A percentile compares a stretch with the other conserved stretches of the same genome.
Evolutionary conservation across 2,329 filamentous ascomycete genomes (phyloP).

Genomic region (Exophiala sp.): DNA sequence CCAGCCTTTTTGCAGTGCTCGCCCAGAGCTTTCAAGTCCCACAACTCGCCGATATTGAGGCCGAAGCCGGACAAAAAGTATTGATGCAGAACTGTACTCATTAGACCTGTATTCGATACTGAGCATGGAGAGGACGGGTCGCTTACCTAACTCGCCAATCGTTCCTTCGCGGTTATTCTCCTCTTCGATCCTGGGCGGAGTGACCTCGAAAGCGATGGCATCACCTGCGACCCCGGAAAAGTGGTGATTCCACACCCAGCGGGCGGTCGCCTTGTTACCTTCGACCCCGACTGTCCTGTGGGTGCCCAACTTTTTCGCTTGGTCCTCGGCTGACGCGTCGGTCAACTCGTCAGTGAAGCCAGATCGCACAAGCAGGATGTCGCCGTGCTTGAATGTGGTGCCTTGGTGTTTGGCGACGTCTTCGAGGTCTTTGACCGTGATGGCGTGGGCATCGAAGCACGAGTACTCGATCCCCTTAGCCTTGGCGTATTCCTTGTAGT

Average conservation of each 20-base stretch:
- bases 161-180: slow-evolving; percentile 24
- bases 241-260: slow-evolving; percentile 58
- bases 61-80: slow-evolving; percentile 50
- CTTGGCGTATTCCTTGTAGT: slow-evolving; percentile 45
- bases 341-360: slow-evolving; percentile 61
- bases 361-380: slow-evolving; percentile 64
- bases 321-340: slow-evolving; percentile 38
- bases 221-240: slow-evolving; percentile 59
- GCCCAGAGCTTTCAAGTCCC: slow-evolving; percentile 41
- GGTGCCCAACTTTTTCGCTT: slow-evolving; percentile 30
- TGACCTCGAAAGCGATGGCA: slow-evolving; percentile 53
- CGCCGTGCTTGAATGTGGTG: slow-evolving; percentile 56
- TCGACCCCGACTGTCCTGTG: slow-evolving; percentile 49
- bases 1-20: slow-evolving; percentile 35
- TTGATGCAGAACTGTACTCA: slow-evolving; percentile 37
- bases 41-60: slow-evolving; percentile 45
- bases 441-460: slow-evolving; percentile 40
- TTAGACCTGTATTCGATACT: slow-evolving; percentile 2
- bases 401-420: slow-evolving; percentile 55
- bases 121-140: not conserved
- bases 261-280: slow-evolving; percentile 47
- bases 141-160: slow-evolving; percentile 40
- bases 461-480: slow-evolving; percentile 36
- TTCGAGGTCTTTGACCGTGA: slow-evolving; percentile 57
- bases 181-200: slow-evolving; percentile 36